Base-by-base conservation (phyloP, 148 eudicot genomes). In the Rheum nobile region DNA sequence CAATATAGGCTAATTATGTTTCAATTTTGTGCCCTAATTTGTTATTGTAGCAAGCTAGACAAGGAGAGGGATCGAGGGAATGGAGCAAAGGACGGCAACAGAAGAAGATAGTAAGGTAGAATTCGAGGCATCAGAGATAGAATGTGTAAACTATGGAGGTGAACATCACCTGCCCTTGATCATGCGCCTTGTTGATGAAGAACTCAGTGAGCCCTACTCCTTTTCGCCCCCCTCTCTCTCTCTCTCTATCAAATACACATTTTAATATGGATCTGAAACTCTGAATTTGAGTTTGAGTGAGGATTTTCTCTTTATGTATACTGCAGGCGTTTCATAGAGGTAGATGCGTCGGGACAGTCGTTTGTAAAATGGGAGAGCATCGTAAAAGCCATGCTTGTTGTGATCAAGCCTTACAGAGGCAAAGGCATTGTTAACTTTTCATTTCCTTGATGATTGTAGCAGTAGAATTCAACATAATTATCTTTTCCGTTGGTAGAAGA, bases 341-440 rank as follows among this genome's bases (percentile, higher is more conserved):
- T 75, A 86, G 85, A 76, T 95, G 97, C 68, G 81, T 95, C 17
- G 97, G 98, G 41, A 95, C 97, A 1, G 93, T 95, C 39, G 97
- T 95, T 14, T 91, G 96, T 79, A 95, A 95, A 76, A 95, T 95
- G 97, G 97, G 97, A 41, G 97, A 87, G 32, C 98, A 91, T 80
- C 89, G 97, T 3, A 81, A 75, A 91, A 41, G 97, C 96, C 44
- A 91, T 95, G 98, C 93, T 95, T 13, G 96, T 95, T 34, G 98
- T 95, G 26, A 87, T 91, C 80, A 90, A 86, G 77, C 84, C 96
- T 76, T 90, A 91, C 73, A 84, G 96, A 75, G 93, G 97, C 79
- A 82, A 71, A 71, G 97, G 96, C 84, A 91, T 91, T 74, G 98
- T 92, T 93, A 75, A 44, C 35, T 73, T 1, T 32, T 42, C 21